phyloP scores from a whole-genome alignment of 2,329 filamentous ascomycete species.

The Setomelanomma holmii region DNA sequence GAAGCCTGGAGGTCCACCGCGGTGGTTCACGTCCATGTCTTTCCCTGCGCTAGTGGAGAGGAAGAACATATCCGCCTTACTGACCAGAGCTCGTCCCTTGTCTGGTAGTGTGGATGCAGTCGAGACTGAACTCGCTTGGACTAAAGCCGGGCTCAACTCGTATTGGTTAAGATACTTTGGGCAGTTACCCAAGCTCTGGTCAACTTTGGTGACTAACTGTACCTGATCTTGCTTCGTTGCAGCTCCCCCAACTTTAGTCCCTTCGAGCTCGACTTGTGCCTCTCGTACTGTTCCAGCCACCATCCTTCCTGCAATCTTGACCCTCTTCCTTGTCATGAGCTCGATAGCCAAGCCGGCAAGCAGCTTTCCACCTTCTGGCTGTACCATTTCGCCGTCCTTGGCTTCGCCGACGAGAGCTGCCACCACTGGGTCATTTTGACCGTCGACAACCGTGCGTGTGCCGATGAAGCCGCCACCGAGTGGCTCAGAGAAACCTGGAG shows the following conservation, averaged over 20 bases:
- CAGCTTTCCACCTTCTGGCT: conserved; percentile 53
- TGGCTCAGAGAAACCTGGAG: conserved; percentile 69
- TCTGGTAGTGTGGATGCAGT: conserved; percentile 57
- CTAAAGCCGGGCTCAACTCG: conserved; percentile 62
- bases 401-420: conserved; percentile 62
- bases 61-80: conserved; percentile 77
- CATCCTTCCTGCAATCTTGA: conserved; percentile 77
- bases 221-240: conserved; percentile 46
- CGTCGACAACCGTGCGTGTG: conserved; percentile 67
- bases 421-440: conserved; percentile 72
- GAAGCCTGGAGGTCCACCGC: conserved; percentile 78
- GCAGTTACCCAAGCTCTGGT: conserved; percentile 79
- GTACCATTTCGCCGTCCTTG: conserved; percentile 54
- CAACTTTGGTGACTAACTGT: conserved; percentile 71
- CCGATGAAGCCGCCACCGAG: conserved; percentile 70
- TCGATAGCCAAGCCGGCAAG: conserved; percentile 70
- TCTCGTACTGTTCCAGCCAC: conserved; percentile 65
- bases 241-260: conserved; percentile 27
- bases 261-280: conserved; percentile 37
- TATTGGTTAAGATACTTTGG: conserved; percentile 88
- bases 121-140: conserved; percentile 62
- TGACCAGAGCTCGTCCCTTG: conserved; percentile 66
- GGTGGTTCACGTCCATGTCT: conserved; percentile 84
- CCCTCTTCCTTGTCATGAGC: conserved; percentile 70
- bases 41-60: conserved; percentile 68